Conservation (phyloP, 2,329 filamentous ascomycete genomes). For the Fusarium humuli region DNA sequence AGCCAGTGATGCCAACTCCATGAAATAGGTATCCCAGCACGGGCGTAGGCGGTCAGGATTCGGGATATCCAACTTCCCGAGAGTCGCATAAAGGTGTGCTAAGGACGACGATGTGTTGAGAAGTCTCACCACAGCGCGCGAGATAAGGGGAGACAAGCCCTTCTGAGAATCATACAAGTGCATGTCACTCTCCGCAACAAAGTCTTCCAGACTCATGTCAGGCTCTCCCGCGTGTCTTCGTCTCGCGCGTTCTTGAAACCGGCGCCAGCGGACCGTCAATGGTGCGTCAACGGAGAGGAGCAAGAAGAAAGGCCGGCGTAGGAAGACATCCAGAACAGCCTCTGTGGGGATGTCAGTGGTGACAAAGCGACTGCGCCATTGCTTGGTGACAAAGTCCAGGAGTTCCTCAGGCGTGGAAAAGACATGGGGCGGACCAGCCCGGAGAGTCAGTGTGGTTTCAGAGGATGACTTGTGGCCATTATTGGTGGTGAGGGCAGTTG, state of each 20-base stretch:
- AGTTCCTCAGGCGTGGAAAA: conserved; percentile 76
- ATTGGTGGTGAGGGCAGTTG: conserved; percentile 46
- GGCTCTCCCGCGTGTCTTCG: conserved; percentile 32
- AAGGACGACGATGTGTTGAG: conserved; percentile 85
- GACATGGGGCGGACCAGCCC: conserved; percentile 46
- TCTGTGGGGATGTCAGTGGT: conserved; percentile 85
- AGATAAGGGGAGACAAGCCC: conserved; percentile 81
- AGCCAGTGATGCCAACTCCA: conserved; percentile 93
- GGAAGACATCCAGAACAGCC: conserved; percentile 77
- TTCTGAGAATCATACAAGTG: conserved; percentile 76
- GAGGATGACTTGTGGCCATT: conserved; percentile 43
- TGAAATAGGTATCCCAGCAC: conserved; percentile 97
- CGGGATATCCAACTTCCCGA: conserved; percentile 80
- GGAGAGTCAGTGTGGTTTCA: conserved; percentile 45
- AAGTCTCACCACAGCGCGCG: conserved; percentile 84
- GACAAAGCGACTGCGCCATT: conserved; percentile 87
- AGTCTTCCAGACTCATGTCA: conserved; percentile 63
- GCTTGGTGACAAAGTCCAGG: conserved; percentile 84
- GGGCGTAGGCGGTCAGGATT: conserved; percentile 85
- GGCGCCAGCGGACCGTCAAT: conserved; percentile 82
- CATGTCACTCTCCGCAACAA: conserved; percentile 71
- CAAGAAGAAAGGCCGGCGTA: conserved; percentile 89
- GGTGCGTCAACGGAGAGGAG: conserved; percentile 93
- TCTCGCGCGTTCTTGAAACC: conserved; percentile 66
- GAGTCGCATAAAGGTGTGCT: conserved; percentile 75